Evolutionary conservation across 495 filamentous ascomycete genomes (phyloP).

Genomic region (Daldinia concentrica): DNA sequence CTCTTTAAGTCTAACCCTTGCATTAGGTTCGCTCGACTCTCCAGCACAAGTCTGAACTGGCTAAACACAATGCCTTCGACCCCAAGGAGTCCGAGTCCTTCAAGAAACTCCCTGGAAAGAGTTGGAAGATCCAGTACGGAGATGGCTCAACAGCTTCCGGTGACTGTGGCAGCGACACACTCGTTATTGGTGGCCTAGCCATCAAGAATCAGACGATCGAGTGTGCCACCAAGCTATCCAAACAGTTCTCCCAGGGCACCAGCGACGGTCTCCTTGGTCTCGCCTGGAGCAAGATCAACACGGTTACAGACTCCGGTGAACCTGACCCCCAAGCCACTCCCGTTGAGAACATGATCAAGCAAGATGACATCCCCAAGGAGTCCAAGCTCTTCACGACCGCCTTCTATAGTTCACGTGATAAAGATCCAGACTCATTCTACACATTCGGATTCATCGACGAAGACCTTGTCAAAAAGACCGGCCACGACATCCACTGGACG

Average conservation of each 20-base stretch:
- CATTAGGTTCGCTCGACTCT: constrained; percentile 69
- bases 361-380: constrained; percentile 69
- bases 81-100: constrained; percentile 70
- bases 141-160: constrained; percentile 78
- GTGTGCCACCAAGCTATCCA: constrained; percentile 71
- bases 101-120: constrained; percentile 57
- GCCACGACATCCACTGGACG: constrained; percentile 68
- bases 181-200: constrained; percentile 72
- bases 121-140: constrained; percentile 78
- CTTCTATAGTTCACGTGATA: constrained; percentile 71
- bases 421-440: constrained; percentile 72
- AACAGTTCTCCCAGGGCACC: constrained; percentile 64
- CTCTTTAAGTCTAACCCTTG: constrained; percentile 29
- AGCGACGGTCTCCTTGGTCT: constrained; percentile 82
- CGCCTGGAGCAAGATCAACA: constrained; percentile 76
- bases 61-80: constrained; percentile 64
- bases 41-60: constrained; percentile 52
- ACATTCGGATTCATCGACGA: constrained; percentile 83
- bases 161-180: constrained; percentile 72
- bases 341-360: constrained; percentile 78
- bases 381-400: constrained; percentile 78
- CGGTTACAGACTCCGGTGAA: constrained; percentile 57
- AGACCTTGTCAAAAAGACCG: constrained; percentile 64
- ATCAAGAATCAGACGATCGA: constrained; percentile 76
- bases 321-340: constrained; percentile 71